Conservation (phyloP, 1,139 yeast species). For the Chernovozyma aurita region DNA sequence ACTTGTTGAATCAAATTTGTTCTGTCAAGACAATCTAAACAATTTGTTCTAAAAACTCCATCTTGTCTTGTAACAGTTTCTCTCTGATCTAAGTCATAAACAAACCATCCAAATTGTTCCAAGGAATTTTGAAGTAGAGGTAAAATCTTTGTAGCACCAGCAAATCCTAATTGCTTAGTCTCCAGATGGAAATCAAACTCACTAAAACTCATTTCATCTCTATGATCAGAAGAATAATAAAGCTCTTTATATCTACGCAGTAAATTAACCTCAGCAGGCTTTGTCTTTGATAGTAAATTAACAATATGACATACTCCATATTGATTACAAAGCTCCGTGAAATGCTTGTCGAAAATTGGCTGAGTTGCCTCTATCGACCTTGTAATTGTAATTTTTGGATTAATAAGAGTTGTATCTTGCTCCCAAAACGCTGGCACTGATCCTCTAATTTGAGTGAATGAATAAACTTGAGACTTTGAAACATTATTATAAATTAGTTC, state of each 20-base stretch:
- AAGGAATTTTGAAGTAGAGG: slow-evolving; percentile 62
- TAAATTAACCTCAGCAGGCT: slow-evolving; percentile 71
- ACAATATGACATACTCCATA: slow-evolving; percentile 88
- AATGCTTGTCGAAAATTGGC: slow-evolving; percentile 82
- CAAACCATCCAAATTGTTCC: slow-evolving; percentile 75
- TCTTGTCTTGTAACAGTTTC: slow-evolving; percentile 67
- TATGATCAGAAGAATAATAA: slow-evolving; percentile 35
- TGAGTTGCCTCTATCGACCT: slow-evolving; percentile 90
- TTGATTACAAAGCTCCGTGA: slow-evolving; percentile 59
- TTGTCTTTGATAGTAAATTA: slow-evolving; percentile 70
- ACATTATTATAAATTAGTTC: slow-evolving; percentile 67
- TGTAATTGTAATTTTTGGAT: slow-evolving; percentile 82
- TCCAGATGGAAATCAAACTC: slow-evolving; percentile 94
- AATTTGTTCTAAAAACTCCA: slow-evolving; percentile 89
- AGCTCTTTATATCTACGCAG: slow-evolving; percentile 65
- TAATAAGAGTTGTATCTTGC: slow-evolving; percentile 81
- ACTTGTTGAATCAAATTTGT: slow-evolving; percentile 92
- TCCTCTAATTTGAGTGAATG: slow-evolving; percentile 88
- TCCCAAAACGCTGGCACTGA: slow-evolving; percentile 98
- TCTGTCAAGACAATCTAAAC: slow-evolving; percentile 92
- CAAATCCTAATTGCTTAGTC: slow-evolving; percentile 71
- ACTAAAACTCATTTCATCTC: slow-evolving; percentile 55
- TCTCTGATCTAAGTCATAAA: slow-evolving; percentile 49
- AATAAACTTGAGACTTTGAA: slow-evolving; percentile 46
- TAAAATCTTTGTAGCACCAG: slow-evolving; percentile 71